phyloP scores from a whole-genome alignment of 495 filamentous ascomycete genomes.

The Podospora appendiculata region DNA sequence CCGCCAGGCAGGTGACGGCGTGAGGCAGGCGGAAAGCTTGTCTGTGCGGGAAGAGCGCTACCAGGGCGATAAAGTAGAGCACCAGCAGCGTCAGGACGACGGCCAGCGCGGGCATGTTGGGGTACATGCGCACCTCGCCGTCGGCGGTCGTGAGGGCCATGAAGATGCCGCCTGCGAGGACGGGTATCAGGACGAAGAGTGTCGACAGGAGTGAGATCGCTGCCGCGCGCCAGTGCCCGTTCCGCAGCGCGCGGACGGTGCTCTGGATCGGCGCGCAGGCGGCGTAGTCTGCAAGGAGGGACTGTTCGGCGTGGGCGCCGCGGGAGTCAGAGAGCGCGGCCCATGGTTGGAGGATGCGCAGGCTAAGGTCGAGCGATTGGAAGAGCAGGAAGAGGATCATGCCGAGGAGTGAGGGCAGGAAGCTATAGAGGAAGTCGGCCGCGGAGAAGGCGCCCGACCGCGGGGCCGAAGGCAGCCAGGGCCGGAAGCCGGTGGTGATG shows the following conservation, averaged over 20 bases:
- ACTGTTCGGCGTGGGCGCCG: slow-evolving; percentile 58
- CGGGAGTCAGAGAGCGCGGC: slow-evolving; percentile 47
- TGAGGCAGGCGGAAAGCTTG: slow-evolving; percentile 58
- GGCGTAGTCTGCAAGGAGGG: slow-evolving; percentile 67
- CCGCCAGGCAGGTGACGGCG: slow-evolving; percentile 59
- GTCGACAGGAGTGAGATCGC: slow-evolving; percentile 58
- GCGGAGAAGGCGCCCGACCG: slow-evolving; percentile 62
- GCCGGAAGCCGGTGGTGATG: slow-evolving; percentile 60
- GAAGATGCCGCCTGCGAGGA: slow-evolving; percentile 73
- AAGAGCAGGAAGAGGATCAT: slow-evolving; percentile 69
- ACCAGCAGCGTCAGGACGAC: slow-evolving; percentile 61
- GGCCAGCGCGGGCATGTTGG: slow-evolving; percentile 61
- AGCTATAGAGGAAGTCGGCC: slow-evolving; percentile 82
- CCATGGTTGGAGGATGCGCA: slow-evolving; percentile 72
- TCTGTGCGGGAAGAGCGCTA: slow-evolving; percentile 45
- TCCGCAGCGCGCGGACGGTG: slow-evolving; percentile 52
- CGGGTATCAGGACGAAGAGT: slow-evolving; percentile 58
- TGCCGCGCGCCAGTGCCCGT: slow-evolving; percentile 65
- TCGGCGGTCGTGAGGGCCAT: slow-evolving; percentile 61
- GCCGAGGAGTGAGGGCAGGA: slow-evolving; percentile 70
- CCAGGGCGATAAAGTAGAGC: slow-evolving; percentile 49
- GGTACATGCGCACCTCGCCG: slow-evolving; percentile 55
- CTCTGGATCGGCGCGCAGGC: slow-evolving; percentile 55
- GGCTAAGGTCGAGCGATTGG: slow-evolving; percentile 66
- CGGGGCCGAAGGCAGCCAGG: slow-evolving; percentile 54